Conservation (phyloP, 2,329 filamentous ascomycete genomes). For the Leptosphaerulina australis region DNA sequence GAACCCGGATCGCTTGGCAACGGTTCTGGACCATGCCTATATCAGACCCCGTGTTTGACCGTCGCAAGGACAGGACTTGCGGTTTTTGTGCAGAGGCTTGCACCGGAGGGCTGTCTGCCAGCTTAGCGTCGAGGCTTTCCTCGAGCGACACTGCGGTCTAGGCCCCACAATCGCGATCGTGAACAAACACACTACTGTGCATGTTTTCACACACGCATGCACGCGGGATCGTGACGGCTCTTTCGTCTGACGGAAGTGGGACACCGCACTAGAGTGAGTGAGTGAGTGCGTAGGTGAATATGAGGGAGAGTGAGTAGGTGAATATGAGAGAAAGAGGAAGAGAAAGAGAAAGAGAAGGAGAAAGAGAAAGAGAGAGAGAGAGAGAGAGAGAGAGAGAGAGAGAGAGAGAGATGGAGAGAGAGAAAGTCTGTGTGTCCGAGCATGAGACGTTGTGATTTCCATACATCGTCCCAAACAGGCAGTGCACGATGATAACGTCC, state of each 20-base stretch:
- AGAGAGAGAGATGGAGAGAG: too few species aligned
- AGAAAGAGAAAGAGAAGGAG: too few species aligned
- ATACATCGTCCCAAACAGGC: conserved; percentile 5
- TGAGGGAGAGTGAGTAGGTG: too few species aligned
- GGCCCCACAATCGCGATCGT: conserved; percentile 14
- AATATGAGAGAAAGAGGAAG: too few species aligned
- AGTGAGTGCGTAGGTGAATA: too few species aligned
- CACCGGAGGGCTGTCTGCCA: conserved; percentile 11
- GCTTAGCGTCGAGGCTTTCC: conserved; percentile 10
- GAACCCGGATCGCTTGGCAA: conserved; percentile 33
- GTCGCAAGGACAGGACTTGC: conserved; percentile 1
- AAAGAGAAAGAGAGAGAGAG: too few species aligned
- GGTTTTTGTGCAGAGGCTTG: conserved; percentile 7
- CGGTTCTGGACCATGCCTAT: conserved; percentile 28
- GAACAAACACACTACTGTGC: conserved; percentile 4
- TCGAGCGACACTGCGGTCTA: conserved; percentile 12
- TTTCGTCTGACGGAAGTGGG: conserved; percentile 2
- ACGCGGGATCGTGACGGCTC: background rate
- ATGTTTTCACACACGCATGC: background rate
- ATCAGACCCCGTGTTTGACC: conserved; percentile 2
- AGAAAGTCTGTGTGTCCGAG: background rate
- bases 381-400: too few species aligned
- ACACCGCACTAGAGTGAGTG: conserved; percentile 2
- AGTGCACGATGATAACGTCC: conserved; percentile 12
- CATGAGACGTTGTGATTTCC: conserved; percentile 1